Evolutionary conservation across 768 basidiomycete genomes (phyloP).

Genomic region (Gymnopilus junonius): DNA sequence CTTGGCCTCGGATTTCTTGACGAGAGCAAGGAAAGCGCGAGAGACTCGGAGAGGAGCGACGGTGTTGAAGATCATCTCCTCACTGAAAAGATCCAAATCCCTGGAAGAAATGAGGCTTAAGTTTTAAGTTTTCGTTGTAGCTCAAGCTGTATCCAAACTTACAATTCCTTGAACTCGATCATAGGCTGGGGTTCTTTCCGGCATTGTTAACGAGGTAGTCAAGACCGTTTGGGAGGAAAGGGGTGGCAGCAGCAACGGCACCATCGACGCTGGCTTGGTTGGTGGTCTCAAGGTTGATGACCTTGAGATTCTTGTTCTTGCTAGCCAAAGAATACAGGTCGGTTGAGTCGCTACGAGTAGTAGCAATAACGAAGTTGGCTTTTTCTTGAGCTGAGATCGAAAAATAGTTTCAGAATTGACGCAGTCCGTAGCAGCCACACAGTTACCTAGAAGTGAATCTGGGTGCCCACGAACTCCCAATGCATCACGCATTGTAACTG

Average conservation of each 20-base stretch:
- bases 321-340: conserved; percentile 15
- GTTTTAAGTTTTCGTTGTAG: not conserved
- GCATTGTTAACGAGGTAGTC: conserved; percentile 27
- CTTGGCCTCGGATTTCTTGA: conserved; percentile 23
- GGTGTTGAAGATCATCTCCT: conserved; percentile 25
- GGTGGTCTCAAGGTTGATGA: conserved; percentile 24
- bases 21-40: conserved; percentile 26
- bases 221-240: conserved; percentile 26
- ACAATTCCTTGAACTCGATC: conserved; percentile 25
- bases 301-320: conserved; percentile 17
- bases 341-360: conserved; percentile 17
- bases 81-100: conserved; percentile 21
- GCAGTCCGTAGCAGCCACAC: not conserved
- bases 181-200: conserved; percentile 19
- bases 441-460: too few species aligned
- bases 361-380: conserved; percentile 27
- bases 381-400: conserved; percentile 21
- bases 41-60: conserved; percentile 19
- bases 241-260: conserved; percentile 16
- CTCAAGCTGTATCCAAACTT: not conserved
- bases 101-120: conserved; percentile 6
- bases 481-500: too few species aligned
- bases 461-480: too few species aligned
- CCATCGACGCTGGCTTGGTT: conserved; percentile 17
- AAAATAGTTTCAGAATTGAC: not conserved